Evolutionary conservation across 805 yeast genomes (phyloP), one percentile per base, ranked within the genome.

Genomic region (Nakazawaea ernobii): DNA sequence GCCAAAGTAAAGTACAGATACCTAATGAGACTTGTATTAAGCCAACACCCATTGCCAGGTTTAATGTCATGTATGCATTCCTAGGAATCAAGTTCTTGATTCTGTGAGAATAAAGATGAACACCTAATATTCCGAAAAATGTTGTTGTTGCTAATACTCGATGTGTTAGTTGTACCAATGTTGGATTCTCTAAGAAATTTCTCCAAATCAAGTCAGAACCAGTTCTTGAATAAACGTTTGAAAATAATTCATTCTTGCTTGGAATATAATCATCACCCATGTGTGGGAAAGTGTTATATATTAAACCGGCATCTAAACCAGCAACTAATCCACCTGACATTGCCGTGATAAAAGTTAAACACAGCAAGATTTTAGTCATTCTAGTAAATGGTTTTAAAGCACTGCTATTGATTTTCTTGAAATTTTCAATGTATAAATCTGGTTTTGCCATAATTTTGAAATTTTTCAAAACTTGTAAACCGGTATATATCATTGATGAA

Each of bases 301-400:
- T 90, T 66, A 91, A 72, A 43, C 99, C 99, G 2, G 99, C 99
- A 67, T 94, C 99, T 47, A 94, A 73, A 8, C 99, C 99, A 13
- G 99, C 99, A 39, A 94, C 99, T 74, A 94, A 80, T 13, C 96
- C 97, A 52, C 99, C 99, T 9, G 96, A 80, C 95, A 94, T 86
- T 14, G 97, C 96, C 15, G 99, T 94, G 36, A 84, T 50, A 57
- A 90, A 92, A 1, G 92, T 84, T 45, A 92, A 67, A 2, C 71
- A 81, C 29, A 88, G 69, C 36, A 94, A 66, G 0, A 74, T 84
- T 8, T 67, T 50, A 1, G 87, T 75, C 32, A 75, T 57, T 36
- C 71, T 64, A 62, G 90, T 80, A 56, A 85, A 73, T 39, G 71
- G 77, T 39, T 69, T 70, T 42, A 89, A 64, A 1, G 77, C 69